Evolutionary conservation across 345 rosid species (phyloP).

Genomic region (Aquilaria malaccensis): DNA sequence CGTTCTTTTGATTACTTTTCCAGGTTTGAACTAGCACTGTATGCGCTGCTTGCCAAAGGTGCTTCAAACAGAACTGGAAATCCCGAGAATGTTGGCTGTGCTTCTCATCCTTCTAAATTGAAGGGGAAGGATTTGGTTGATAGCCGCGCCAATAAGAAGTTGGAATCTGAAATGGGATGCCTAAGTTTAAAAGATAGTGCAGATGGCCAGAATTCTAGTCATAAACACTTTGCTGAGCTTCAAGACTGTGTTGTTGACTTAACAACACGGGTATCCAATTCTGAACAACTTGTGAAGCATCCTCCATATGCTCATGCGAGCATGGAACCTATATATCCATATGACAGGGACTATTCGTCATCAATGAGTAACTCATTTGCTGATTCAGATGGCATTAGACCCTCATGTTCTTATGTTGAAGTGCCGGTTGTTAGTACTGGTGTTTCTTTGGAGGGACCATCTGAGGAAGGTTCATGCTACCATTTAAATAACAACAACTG

Average conservation of each 20-base stretch:
- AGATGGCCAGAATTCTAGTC: slow-evolving; percentile 30
- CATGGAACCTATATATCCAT: slow-evolving; percentile 29
- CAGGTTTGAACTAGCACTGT: slow-evolving; percentile 89
- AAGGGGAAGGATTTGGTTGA: slow-evolving; percentile 46
- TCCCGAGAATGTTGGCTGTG: slow-evolving; percentile 37
- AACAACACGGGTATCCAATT: slow-evolving; percentile 38
- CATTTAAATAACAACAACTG: slow-evolving; percentile 54
- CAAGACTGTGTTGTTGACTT: slow-evolving; percentile 46
- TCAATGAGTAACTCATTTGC: slow-evolving; percentile 31
- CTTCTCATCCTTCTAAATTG: slow-evolving; percentile 39
- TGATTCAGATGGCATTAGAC: slow-evolving; percentile 33
- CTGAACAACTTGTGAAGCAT: slow-evolving; percentile 39
- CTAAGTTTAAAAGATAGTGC: slow-evolving; percentile 39
- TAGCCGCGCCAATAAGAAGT: slow-evolving; percentile 33
- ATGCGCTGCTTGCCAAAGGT: slow-evolving; percentile 66
- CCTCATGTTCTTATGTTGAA: slow-evolving; percentile 42
- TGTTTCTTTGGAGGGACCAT: slow-evolving; percentile 77
- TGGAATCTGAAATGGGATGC: slow-evolving; percentile 54
- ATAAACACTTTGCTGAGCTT: slow-evolving; percentile 42
- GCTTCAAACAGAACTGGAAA: slow-evolving; percentile 46
- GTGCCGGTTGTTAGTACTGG: slow-evolving; percentile 32
- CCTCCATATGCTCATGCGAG: slow-evolving; percentile 33
- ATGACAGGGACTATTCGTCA: slow-evolving; percentile 31
- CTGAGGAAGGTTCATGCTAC: slow-evolving; percentile 59
- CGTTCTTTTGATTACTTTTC: slow-evolving; percentile 16